Base-by-base conservation (phyloP, 495 filamentous ascomycete genomes). In the Bacidia gigantensis region DNA sequence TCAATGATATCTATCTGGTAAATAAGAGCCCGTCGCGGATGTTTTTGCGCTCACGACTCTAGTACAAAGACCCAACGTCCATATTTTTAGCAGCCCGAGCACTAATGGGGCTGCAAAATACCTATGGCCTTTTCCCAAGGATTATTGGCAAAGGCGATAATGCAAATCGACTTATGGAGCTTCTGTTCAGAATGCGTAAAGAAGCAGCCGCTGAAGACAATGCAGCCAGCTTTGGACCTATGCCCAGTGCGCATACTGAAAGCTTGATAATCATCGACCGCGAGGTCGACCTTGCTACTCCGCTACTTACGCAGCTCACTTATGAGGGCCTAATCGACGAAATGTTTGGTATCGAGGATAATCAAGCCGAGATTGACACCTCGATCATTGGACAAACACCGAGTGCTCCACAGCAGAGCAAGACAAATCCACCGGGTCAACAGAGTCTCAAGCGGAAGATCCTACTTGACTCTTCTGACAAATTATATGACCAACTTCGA, bases 291-390 rank as follows among this genome's bases (percentile, higher is more conserved):
- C 87, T 89, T 66, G 85, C 86, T 25, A 94, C 92, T 20, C 81
- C 83, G 1, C 75, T 99, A 11, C 78, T 97, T 45, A 97, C 92
- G 0, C 93, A 97, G 63, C 72, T 99, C 39, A 99, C 93, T 9
- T 99, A 99, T 60, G 89, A 97, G 68, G 93, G 93, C 0, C 65
- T 99, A 25, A 84, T 99, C 47, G 93, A 99, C 64, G 93, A 99
- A 67, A 77, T 87, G 32, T 93, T 95, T 56, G 83, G 85, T 45
- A 90, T 99, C 53, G 76, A 83, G 53, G 66, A 82, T 53, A 96
- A 90, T 64, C 86, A 94, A 64, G 82, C 87, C 40, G 89, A 97
- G 59, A 78, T 97, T n/a, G 90, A 96, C 60, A 81, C 87, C 22
- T 86, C 89, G 12, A 82, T 99, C 48, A 80, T 95, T 12, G 92